Evolutionary conservation across 768 basidiomycete species (phyloP).

Genomic region (Amanita muscaria): DNA sequence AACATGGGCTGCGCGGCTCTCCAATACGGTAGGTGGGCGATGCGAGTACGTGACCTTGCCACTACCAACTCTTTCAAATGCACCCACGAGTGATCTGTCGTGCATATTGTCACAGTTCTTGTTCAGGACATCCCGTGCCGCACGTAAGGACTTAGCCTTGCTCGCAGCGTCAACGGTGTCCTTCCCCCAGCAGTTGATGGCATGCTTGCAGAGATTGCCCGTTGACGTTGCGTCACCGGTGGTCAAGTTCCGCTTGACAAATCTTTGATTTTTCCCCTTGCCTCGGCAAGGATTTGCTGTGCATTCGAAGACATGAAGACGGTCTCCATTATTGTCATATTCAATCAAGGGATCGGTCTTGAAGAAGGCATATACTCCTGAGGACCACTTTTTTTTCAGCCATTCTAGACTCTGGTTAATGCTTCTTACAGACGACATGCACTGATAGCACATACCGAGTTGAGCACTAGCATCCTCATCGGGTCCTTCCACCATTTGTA

Average conservation of each 20-base stretch:
- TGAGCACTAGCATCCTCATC: too few relatives aligned
- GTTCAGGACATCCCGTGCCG: conserved; percentile 5
- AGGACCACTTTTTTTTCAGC: conserved; percentile 6
- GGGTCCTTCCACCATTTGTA: too few relatives aligned
- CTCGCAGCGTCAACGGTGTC: conserved; percentile 14
- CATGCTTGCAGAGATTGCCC: conserved; percentile 20
- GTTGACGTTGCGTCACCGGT: conserved; percentile 10
- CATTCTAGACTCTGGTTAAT: too few relatives aligned
- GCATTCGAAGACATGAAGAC: not conserved
- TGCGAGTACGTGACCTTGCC: not conserved
- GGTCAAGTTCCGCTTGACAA: conserved; percentile 7
- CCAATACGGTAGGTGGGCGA: not conserved
- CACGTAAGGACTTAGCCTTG: conserved; percentile 1
- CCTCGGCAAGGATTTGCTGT: not conserved
- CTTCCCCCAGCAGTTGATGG: conserved; percentile 18
- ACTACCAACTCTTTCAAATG: not conserved
- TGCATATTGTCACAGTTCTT: not conserved
- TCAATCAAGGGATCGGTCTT: not conserved
- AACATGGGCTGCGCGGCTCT: not conserved
- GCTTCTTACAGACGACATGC: too few relatives aligned
- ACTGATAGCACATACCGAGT: too few relatives aligned
- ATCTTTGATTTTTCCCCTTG: not conserved
- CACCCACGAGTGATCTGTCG: not conserved
- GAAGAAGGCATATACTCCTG: conserved; percentile 9
- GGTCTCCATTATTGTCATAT: not conserved